Conservation (phyloP, 176 grass and related monocot species). For the Avena atlantica region DNA sequence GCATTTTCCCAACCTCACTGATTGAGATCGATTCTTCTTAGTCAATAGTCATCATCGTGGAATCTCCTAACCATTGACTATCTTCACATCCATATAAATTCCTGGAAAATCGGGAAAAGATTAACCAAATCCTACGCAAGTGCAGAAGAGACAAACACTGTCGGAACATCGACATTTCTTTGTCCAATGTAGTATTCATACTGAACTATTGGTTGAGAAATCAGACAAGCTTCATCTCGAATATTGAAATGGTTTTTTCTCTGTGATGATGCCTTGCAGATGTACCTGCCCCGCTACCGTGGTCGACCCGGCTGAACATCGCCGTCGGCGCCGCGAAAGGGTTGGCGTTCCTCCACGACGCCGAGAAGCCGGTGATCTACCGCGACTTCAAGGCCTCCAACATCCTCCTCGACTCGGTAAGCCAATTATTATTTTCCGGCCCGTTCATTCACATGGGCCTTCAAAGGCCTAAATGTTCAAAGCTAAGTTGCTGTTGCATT, state of each 20-base stretch:
- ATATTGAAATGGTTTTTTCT: background rate
- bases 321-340: constrained; percentile 85
- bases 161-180: background rate
- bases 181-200: background rate
- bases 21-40: constrained; percentile 14
- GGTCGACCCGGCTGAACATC: constrained; percentile 74
- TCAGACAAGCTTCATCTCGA: background rate
- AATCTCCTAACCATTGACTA: constrained; percentile 42
- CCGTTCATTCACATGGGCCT: background rate
- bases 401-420: constrained; percentile 82
- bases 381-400: constrained; percentile 91
- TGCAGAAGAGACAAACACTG: background rate
- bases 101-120: background rate
- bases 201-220: background rate
- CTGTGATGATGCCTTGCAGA: constrained; percentile 38
- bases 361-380: constrained; percentile 93
- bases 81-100: background rate
- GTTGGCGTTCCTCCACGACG: constrained; percentile 77
- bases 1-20: background rate
- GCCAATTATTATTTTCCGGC: background rate
- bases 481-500: background rate
- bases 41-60: background rate
- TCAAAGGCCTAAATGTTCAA: background rate
- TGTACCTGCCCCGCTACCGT: constrained; percentile 56
- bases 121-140: background rate